phyloP scores from a whole-genome alignment of 2,329 filamentous ascomycete species.

The Fusarium sp. region DNA sequence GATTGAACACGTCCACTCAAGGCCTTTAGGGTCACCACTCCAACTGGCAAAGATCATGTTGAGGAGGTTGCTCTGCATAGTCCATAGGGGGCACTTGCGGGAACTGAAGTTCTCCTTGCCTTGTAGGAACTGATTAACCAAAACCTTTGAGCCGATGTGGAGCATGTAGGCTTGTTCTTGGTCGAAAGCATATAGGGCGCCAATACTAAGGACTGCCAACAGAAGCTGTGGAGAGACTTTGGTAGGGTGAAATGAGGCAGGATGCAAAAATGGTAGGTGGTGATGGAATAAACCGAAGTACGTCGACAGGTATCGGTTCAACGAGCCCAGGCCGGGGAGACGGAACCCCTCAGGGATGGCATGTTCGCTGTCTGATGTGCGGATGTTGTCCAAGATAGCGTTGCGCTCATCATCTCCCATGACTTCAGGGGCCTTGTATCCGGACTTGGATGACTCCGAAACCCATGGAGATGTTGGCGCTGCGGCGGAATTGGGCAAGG shows the following conservation, averaged over 20 bases:
- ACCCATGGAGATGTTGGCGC: slow-evolving; percentile 80
- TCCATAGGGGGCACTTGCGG: slow-evolving; percentile 96
- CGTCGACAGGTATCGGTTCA: slow-evolving; percentile 93
- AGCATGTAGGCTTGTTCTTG: slow-evolving; percentile 97
- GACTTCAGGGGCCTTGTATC: slow-evolving; percentile 82
- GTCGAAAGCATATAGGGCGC: slow-evolving; percentile 95
- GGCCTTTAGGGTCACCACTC: slow-evolving; percentile 96
- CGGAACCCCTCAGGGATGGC: slow-evolving; percentile 91
- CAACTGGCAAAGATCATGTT: slow-evolving; percentile 99
- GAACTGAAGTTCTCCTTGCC: slow-evolving; percentile 99
- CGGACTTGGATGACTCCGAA: slow-evolving; percentile 74
- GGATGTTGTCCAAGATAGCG: slow-evolving; percentile 87
- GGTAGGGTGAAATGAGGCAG: slow-evolving; percentile 87
- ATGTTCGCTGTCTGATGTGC: slow-evolving; percentile 81
- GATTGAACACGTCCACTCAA: slow-evolving; percentile 99
- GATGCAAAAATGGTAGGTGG: slow-evolving; percentile 94
- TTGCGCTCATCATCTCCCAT: slow-evolving; percentile 86
- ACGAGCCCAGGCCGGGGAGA: slow-evolving; percentile 80
- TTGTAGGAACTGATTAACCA: slow-evolving; percentile 96
- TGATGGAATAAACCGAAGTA: slow-evolving; percentile 99
- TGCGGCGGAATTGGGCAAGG: slow-evolving; percentile 75
- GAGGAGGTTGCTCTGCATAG: slow-evolving; percentile 94
- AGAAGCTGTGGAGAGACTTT: slow-evolving; percentile 85
- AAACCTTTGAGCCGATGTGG: slow-evolving; percentile 96
- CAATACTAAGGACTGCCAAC: slow-evolving; percentile 92